Evolutionary conservation across 768 basidiomycete species (phyloP), one percentile per base, ranked within the genome.

Genomic region (Suillus hirtellus): DNA sequence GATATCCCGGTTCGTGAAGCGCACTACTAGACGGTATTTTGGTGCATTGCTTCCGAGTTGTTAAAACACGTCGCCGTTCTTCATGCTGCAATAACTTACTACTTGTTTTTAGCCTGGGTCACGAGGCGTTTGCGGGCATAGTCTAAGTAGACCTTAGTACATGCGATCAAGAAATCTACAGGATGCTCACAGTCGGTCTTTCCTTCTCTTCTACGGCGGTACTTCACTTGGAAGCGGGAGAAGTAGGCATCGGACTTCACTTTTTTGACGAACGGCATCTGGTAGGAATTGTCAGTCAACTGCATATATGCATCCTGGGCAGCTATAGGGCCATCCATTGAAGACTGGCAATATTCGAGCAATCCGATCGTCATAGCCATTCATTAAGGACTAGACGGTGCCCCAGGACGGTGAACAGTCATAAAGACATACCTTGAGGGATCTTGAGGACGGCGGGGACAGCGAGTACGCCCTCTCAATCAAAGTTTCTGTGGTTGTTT

Each of bases 41-140:
- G 96, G 95, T 44, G 95, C 93, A 71, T 96, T 96, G 83, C 90
- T 92, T 47, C 4, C 37, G 42, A 31, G 4, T 2, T 1, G 60
- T 66, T 53, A 76, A 68, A 49, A 5, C 27, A 53, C 0, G 27
- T 24, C 24, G 62, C 34, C 2, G 49, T 10, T 21, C 37, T 11
- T 21, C 50, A 21, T 27, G 34, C 47, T 24, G 60, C 40, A 24
- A 19, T 63, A 11, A 78, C 87, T 40, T 75, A 91, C 90, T 97
- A 99, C 84, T 99, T 99, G 89, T 98, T 99, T 86, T 99, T 99
- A 64, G 97, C 95, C 85, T 99, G 97, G 64, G 93, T 88, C 68
- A 99, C 88, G 61, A 99, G 87, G 69, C 96, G 89, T 83, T 98
- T 97, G 70, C 97, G 93, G 67, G 97, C 97, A 72, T 99, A 98